Percentiles rank a stretch among this genome's conserved stretches.
These are phyloP conservation scores for Fusarium clavum DNA, from an alignment of 2,329 filamentous ascomycete genomes.

Conservation along the genomic window DNA sequence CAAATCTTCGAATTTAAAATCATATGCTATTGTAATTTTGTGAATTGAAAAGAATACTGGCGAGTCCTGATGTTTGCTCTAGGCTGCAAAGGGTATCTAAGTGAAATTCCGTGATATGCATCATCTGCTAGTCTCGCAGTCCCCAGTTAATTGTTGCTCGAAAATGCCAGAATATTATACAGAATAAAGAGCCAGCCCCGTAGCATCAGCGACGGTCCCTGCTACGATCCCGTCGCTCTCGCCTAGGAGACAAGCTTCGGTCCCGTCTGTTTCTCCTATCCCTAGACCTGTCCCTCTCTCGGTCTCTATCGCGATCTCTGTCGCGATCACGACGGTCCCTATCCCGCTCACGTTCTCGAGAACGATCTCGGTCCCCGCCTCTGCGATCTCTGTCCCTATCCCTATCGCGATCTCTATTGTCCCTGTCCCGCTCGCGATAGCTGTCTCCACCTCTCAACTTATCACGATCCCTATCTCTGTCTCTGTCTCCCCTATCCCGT, in stretches of 20 bases:
- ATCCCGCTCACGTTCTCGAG: conserved; percentile 48
- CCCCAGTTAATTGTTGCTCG: neutral
- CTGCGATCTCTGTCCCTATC: conserved; percentile 48
- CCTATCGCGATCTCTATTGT: conserved; percentile 45
- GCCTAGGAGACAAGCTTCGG: conserved; percentile 51
- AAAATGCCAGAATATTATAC: neutral
- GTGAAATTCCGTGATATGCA: conserved; percentile 2
- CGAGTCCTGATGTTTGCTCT: neutral
- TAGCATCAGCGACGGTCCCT: conserved; percentile 56
- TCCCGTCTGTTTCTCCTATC: conserved; percentile 44
- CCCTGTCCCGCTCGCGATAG: conserved; percentile 35
- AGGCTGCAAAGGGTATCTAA: conserved; percentile 34
- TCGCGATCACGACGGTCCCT: conserved; percentile 46
- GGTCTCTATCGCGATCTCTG: conserved; percentile 23
- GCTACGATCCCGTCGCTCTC: conserved; percentile 53
- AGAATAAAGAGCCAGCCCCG: conserved; percentile 44
- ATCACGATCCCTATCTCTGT: conserved; percentile 45
- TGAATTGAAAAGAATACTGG: neutral
- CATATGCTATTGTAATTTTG: neutral
- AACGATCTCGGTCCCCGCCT: conserved; percentile 51
- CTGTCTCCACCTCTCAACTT: conserved; percentile 42
- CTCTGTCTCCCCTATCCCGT: conserved; percentile 38
- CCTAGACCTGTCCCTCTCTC: conserved; percentile 36
- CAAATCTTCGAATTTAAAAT: conserved; percentile 13
- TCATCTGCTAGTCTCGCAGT: neutral